Evolutionary conservation across 1,284 basidiomycete species (phyloP).

Genomic region (Singerocomus inundabilis): DNA sequence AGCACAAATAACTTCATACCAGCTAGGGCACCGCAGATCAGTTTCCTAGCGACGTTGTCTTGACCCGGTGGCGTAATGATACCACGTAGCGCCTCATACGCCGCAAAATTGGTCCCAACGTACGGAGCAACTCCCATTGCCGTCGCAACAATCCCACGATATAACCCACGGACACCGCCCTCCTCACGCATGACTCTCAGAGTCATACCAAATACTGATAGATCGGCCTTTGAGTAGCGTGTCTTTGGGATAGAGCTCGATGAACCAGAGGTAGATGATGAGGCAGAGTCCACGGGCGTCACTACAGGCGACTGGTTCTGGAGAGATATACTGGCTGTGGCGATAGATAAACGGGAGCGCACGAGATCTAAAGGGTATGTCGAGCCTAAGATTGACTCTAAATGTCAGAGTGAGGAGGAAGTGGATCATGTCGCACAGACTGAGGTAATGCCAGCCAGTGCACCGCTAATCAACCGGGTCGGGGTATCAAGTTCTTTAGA

Average conservation of each 20-base stretch:
- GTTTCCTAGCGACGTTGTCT: slow-evolving; percentile 58
- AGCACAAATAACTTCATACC: slow-evolving; percentile 40
- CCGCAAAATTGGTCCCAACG: slow-evolving; percentile 82
- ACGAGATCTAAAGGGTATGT: slow-evolving; percentile 95
- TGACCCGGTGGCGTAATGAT: slow-evolving; percentile 77
- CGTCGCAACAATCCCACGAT: slow-evolving; percentile 86
- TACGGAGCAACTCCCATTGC: slow-evolving; percentile 93
- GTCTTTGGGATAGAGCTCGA: slow-evolving; percentile 37
- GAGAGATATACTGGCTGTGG: slow-evolving; percentile 69
- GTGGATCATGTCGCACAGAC: slow-evolving; percentile 57
- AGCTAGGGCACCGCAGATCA: slow-evolving; percentile 75
- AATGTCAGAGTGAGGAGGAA: slow-evolving; percentile 17
- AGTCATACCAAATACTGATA: slow-evolving; percentile 89
- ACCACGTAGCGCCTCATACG: slow-evolving; percentile 73
- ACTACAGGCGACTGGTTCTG: slow-evolving; percentile 27
- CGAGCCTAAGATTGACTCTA: slow-evolving; percentile 49
- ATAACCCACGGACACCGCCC: slow-evolving; percentile 83
- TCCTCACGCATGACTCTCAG: slow-evolving; percentile 88
- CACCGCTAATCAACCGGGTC: slow-evolving; percentile 79
- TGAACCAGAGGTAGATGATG: slow-evolving; percentile 56
- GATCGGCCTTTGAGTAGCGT: slow-evolving; percentile 49
- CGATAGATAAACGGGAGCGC: slow-evolving; percentile 89
- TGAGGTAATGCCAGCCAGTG: slow-evolving; percentile 87
- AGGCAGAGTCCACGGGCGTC: slow-evolving; percentile 22
- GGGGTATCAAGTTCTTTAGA: slow-evolving; percentile 79